Base-by-base conservation (phyloP, 2,329 filamentous ascomycete genomes). In the Fusarium sororula region DNA sequence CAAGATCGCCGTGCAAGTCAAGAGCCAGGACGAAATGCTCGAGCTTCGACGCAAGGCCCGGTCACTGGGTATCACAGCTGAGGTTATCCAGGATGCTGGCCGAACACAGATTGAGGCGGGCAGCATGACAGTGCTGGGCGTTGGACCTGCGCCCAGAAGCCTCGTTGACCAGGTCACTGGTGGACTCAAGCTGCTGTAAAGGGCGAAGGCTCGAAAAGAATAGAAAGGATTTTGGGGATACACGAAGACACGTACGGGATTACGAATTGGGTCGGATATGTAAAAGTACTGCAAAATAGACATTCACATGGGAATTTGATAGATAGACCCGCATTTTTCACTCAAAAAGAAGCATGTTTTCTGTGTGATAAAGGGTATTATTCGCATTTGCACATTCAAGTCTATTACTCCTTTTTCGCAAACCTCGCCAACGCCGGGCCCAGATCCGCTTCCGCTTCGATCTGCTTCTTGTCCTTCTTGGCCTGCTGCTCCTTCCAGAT, bases 31-130 rank as follows among this genome's bases (percentile, higher is more conserved):
- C 41, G 94, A 97, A 80, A 84, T 97, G 76, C 84, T 96, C 70
- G 85, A 85, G 72, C 83, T 93, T 76, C 92, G 95, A 84, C 93
- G 91, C 61, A 91, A 92, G 82, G 96, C 96, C 7, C 88, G 94
- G 72, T 94, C 92, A 80, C 82, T 98, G 66, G 96, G 96, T 3
- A 83, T 99, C 67, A 95, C 94, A 69, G 94, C 96, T 60, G 93
- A 96, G 82, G 91, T 98, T 60, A 96, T 99, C 75, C 92, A 94
- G 79, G 96, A 99, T 84, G 96, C 96, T n/a, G 96, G 96, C 20
- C 90, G 96, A 70, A 99, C 96, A 51, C 96, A 99, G 89, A 98
- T 99, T 82, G 95, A 95, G 59, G 91, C 93, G 48, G 96, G 96
- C 24, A 98, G 95, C 82, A 89, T 94, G 82, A 99, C 96, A 1